Base-by-base conservation (phyloP, 1,284 basidiomycete genomes). In the Ustilago cynodontis region DNA sequence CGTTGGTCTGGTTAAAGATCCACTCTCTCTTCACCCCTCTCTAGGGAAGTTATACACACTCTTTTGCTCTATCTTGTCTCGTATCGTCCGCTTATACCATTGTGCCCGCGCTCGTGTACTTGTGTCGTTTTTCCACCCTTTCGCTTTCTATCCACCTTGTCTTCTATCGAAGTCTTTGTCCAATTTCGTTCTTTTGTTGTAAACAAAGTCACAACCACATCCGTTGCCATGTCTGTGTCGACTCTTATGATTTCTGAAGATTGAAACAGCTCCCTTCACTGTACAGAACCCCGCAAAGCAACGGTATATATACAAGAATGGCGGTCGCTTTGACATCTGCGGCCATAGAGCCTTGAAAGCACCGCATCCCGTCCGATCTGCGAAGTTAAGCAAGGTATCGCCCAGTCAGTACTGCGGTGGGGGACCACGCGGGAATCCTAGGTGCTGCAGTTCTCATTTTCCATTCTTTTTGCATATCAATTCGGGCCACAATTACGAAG, bases 361-460 rank as follows among this genome's bases (percentile, higher is more conserved):
- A 91, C 90, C 89, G 90, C 90, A 91, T 91, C 91, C 91, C 89
- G 90, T 91, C 91, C 86, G 90, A 91, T 91, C 90, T 91, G 90
- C 89, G 90, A 89, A 91, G 90, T 91, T 90, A 92, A 92, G 89
- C 90, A 88, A 89, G 89, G 90, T 91, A 90, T 90, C 89, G 90
- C 90, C 89, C 87, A 91, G 91, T 91, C 90, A 92, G 91, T 92
- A 92, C 91, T 91, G 91, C 88, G 90, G 91, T 91, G 91, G 91
- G 91, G 91, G 91, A 91, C 91, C 91, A 91, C 90, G 89, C 88
- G 90, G 90, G 91, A 91, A 91, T 91, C 91, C 90, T 91, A 88
- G 90, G 90, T 91, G 91, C 90, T 58, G 50, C 59, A 55, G 50
- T 62, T 68, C 11, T 22, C 22, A 20, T 51, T 20, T 51, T 14